Evolutionary conservation across 768 basidiomycete species (phyloP).

Genomic region (Amanita pallidorosea): DNA sequence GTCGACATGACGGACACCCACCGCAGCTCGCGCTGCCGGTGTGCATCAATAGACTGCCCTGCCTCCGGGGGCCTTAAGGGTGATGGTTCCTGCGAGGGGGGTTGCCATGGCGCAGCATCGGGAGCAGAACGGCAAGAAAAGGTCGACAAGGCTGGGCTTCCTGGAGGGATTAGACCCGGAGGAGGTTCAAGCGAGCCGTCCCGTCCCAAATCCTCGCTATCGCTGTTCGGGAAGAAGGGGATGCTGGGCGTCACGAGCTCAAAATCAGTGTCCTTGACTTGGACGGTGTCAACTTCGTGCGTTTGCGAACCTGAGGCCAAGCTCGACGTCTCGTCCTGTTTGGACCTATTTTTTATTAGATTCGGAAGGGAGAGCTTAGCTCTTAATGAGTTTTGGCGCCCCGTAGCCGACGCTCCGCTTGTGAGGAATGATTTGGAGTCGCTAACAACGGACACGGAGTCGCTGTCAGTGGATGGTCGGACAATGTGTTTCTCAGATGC

Average conservation of each 20-base stretch:
- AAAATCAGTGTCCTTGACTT: constrained; percentile 76
- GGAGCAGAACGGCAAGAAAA: constrained; percentile 14
- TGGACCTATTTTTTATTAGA: constrained; percentile 35
- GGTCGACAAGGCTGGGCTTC: constrained; percentile 32
- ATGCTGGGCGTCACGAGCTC: constrained; percentile 62
- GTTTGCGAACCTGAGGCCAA: constrained; percentile 12
- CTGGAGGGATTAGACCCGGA: constrained; percentile 18
- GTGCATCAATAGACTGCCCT: constrained; percentile 43
- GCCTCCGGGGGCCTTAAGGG: constrained; percentile 14
- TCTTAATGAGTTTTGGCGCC: constrained; percentile 33
- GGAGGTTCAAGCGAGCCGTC: constrained; percentile 23
- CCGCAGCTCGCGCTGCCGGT: constrained; percentile 64
- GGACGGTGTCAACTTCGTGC: constrained; percentile 44
- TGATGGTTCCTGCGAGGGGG: constrained; percentile 5
- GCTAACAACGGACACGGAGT: constrained; percentile 20
- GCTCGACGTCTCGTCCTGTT: constrained; percentile 23
- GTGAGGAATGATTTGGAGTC: constrained; percentile 20
- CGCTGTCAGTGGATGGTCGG: constrained; percentile 14
- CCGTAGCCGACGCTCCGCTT: constrained; percentile 27
- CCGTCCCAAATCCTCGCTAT: constrained; percentile 41
- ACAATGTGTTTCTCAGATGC: background rate
- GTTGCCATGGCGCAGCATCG: constrained; percentile 5
- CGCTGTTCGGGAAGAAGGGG: constrained; percentile 26
- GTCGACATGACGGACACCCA: constrained; percentile 62
- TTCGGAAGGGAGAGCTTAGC: constrained; percentile 63